Evolutionary conservation across 768 basidiomycete species (phyloP).

Genomic region (Russula compacta): DNA sequence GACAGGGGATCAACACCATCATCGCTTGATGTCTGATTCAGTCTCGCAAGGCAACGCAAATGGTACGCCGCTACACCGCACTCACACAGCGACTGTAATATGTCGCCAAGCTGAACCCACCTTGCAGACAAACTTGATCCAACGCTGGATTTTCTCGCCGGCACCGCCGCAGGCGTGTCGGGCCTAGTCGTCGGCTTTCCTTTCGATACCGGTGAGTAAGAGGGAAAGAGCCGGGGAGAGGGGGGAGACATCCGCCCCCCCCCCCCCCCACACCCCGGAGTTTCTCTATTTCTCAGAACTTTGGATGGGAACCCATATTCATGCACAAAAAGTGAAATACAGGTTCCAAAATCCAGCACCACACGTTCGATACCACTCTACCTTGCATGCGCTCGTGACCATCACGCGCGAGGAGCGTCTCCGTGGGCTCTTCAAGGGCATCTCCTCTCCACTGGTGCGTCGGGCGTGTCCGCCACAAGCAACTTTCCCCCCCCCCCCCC

Average conservation of each 20-base stretch:
- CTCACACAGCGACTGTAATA: not conserved
- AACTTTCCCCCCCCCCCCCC: not conserved
- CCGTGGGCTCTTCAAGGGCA: conserved; percentile 63
- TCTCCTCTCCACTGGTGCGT: conserved; percentile 71
- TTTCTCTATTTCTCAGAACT: too few relatives aligned
- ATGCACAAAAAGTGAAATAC: conserved; percentile 53
- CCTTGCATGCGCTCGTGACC: conserved; percentile 52
- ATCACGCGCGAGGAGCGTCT: conserved; percentile 66
- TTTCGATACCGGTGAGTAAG: conserved; percentile 27
- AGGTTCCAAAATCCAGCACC: conserved; percentile 62
- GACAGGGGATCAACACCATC: not conserved
- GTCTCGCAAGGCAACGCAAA: not conserved
- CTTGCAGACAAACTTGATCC: conserved; percentile 39
- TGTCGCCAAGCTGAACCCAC: not conserved
- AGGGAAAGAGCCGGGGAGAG: too few relatives aligned
- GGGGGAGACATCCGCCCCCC: too few relatives aligned
- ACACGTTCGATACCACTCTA: conserved; percentile 50
- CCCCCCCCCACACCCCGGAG: too few relatives aligned
- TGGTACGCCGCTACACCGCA: not conserved
- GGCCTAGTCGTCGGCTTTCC: conserved; percentile 28
- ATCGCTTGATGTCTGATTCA: not conserved
- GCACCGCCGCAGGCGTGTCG: conserved; percentile 50
- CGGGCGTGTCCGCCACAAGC: not conserved
- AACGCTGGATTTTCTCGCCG: conserved; percentile 68
- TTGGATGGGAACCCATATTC: too few relatives aligned